Base-by-base conservation (phyloP, 164 flowering plant genomes). In the Nelumbo lutea region DNA sequence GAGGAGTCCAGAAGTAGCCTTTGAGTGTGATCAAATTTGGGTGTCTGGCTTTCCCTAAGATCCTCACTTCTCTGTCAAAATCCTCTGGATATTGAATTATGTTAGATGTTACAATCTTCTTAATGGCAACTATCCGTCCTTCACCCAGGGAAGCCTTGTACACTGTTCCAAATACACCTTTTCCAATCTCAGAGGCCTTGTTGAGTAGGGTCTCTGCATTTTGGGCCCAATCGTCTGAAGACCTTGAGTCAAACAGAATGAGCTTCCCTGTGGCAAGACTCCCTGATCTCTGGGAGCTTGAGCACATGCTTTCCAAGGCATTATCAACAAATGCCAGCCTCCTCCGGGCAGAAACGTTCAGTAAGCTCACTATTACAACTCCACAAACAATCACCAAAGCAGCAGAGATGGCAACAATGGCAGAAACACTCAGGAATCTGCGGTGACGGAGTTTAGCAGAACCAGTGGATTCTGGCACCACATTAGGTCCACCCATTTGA, bases 161-260 rank as follows among this genome's bases (percentile, higher is more conserved):
- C 42, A 92, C 94, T 0, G 92, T 88, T 48, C 98, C 98, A 62
- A 91, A 91, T 1, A 83, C 85, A 27, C 97, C 99, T 40, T 66
- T 81, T 0, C 98, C 98, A 5, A 95, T 80, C 80, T 85, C 94
- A 46, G 87, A 57, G 10, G 94, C 97, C 79, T 95, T 95, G 76
- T 77, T 82, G 2, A 92, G 85, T 42, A 92, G 64, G 14, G 78
- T 57, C 39, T 87, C 93, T 3, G 93, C 86, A 43, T 79, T 71
- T 48, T 71, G 62, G 3, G 70, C 70, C 83, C 82, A 82, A 42
- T 83, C 88, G 5, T 78, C 79, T 1, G 88, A 79, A 8, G 83
- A 72, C 59, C 67, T 82, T 11, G 91, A 74, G 67, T 84, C 88
- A 42, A 95, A 89, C 75, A 89, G 67, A 27, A 92, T 72, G 41